Evolutionary conservation across 495 filamentous ascomycete species (phyloP).

Genomic region (Penicillium cosmopolitanum): DNA sequence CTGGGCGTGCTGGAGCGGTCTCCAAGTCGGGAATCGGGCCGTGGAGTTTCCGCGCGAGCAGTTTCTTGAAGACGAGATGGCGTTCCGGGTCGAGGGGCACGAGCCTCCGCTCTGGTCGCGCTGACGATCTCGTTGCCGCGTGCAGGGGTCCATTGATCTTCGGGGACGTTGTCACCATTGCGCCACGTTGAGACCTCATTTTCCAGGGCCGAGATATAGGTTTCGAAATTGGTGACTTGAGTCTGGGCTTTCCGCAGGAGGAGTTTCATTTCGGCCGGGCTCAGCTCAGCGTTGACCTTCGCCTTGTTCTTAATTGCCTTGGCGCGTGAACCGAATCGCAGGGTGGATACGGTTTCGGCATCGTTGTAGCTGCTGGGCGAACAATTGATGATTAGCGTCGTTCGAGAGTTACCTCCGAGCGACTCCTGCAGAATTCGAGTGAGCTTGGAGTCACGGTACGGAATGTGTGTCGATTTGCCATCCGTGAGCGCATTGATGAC

Average conservation of each 20-base stretch:
- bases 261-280: conserved; percentile 89
- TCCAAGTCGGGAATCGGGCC: conserved; percentile 81
- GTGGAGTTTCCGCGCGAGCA: conserved; percentile 60
- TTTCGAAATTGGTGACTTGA: conserved; percentile 86
- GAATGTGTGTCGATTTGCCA: conserved; percentile 96
- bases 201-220: conserved; percentile 82
- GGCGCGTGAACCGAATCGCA: conserved; percentile 94
- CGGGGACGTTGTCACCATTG: conserved; percentile 83
- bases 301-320: conserved; percentile 99
- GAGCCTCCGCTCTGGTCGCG: conserved; percentile 60
- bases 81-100: conserved; percentile 70
- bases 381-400: conserved; percentile 97
- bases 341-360: conserved; percentile 88
- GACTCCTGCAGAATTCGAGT: conserved; percentile 97
- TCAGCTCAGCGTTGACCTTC: conserved; percentile 98
- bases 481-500: conserved; percentile 98
- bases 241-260: conserved; percentile 88
- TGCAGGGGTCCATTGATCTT: conserved; percentile 75
- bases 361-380: conserved; percentile 99
- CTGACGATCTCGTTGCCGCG: conserved; percentile 60
- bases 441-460: conserved; percentile 97
- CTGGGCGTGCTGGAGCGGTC: conserved; percentile 88
- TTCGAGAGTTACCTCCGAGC: conserved; percentile 94
- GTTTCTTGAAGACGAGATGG: conserved; percentile 73
- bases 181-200: conserved; percentile 86